Evolutionary conservation across 2,329 filamentous ascomycete genomes (phyloP).

Genomic region (Dactylellina drechsleri): DNA sequence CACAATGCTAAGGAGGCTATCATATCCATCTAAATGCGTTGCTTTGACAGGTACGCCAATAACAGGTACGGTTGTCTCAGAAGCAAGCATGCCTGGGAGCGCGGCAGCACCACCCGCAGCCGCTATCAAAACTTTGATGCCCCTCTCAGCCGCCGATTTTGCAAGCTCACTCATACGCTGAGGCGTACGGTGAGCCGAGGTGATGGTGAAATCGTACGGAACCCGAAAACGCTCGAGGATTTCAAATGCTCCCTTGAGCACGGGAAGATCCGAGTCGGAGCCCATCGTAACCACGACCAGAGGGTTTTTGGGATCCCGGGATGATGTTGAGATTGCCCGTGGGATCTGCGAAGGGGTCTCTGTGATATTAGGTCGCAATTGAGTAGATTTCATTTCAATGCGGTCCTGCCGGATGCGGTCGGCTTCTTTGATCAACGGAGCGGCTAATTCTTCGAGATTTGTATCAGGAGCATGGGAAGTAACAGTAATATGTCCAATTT

Average conservation of each 20-base stretch:
- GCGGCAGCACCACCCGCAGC: constrained; percentile 79
- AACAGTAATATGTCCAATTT: constrained; percentile 63
- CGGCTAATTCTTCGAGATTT: constrained; percentile 67
- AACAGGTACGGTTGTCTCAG: constrained; percentile 76
- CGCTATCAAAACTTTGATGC: constrained; percentile 78
- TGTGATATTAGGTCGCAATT: constrained; percentile 5
- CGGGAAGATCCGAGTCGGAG: constrained; percentile 78
- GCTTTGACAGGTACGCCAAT: constrained; percentile 82
- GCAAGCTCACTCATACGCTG: constrained; percentile 75
- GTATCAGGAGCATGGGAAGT: constrained; percentile 75
- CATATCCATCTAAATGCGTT: constrained; percentile 75
- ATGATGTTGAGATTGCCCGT: constrained; percentile 56
- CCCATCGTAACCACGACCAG: constrained; percentile 84
- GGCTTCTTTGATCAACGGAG: constrained; percentile 67
- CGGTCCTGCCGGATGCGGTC: constrained; percentile 59
- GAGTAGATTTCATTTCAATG: neutral
- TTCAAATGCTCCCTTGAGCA: constrained; percentile 73
- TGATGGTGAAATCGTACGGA: constrained; percentile 77
- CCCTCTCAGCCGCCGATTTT: constrained; percentile 70
- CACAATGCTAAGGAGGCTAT: constrained; percentile 77
- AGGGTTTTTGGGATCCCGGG: constrained; percentile 63
- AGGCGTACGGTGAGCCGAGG: constrained; percentile 81
- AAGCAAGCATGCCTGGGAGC: constrained; percentile 78
- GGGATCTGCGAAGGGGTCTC: constrained; percentile 4
- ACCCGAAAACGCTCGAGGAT: constrained; percentile 76